Conservation (phyloP, 75 land plant species). For the Pinus albicaulis region DNA sequence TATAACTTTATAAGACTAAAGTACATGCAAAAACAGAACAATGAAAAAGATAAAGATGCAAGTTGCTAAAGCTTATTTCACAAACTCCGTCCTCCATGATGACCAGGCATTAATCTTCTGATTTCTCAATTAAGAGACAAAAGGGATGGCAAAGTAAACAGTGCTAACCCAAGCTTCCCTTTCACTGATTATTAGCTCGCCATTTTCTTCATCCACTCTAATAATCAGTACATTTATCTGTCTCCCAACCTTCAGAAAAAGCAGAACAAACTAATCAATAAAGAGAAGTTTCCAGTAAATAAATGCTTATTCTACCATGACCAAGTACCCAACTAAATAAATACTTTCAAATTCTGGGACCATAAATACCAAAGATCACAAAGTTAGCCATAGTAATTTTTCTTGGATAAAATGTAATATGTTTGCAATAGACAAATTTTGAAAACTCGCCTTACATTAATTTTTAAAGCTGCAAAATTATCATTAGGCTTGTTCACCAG, state of each 20-base stretch:
- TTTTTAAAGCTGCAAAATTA: constrained; percentile 49
- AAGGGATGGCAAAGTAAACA: neutral
- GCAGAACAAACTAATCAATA: constrained; percentile 6
- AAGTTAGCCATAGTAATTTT: neutral
- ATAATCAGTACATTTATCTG: constrained; percentile 49
- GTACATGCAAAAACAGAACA: no score
- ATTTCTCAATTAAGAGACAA: constrained; percentile 10
- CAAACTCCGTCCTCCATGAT: neutral
- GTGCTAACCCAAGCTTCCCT: constrained; percentile 75
- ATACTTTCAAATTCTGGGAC: neutral
- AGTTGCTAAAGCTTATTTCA: no score
- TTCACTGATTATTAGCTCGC: constrained; percentile 82
- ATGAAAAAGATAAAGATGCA: no score
- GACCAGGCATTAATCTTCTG: neutral
- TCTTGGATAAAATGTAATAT: neutral
- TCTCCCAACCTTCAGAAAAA: constrained; percentile 61
- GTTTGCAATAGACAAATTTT: neutral
- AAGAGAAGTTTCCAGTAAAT: neutral
- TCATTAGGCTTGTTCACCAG: constrained; percentile 47
- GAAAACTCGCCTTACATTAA: constrained; percentile 41
- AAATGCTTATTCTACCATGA: neutral
- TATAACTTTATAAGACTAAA: no score
- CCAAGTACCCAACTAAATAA: neutral
- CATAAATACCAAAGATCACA: neutral
- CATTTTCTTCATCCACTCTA: constrained; percentile 58